phyloP scores from a whole-genome alignment of 176 grass and related monocot genomes.

The Calamus simplicifolius region DNA sequence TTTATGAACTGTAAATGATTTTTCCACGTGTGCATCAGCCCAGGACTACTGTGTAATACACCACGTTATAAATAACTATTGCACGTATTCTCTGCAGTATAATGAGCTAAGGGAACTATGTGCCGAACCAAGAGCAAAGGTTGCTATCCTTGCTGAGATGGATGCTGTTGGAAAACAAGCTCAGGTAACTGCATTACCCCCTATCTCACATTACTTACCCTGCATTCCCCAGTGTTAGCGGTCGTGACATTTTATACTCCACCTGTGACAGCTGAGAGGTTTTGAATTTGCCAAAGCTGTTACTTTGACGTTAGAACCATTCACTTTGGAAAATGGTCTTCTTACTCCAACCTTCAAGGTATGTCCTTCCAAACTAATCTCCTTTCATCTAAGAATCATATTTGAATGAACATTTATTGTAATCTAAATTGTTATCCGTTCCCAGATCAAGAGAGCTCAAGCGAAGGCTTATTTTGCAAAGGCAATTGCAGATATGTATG shows the following conservation, averaged over 20 bases:
- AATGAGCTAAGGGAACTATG: conserved; percentile 61
- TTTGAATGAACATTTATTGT: too few species aligned
- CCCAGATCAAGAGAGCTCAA: conserved; percentile 85
- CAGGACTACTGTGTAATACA: too few species aligned
- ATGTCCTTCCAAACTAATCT: neutral
- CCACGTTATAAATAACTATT: too few species aligned
- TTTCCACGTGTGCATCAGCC: too few species aligned
- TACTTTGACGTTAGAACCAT: conserved; percentile 69
- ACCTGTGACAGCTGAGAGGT: conserved; percentile 67
- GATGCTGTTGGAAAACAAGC: conserved; percentile 78
- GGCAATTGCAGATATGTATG: conserved; percentile 79
- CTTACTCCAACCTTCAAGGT: conserved; percentile 97
- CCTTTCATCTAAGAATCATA: too few species aligned
- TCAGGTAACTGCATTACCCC: conserved; percentile 35
- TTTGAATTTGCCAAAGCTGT: conserved; percentile 86
- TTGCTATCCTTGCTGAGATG: conserved; percentile 86
- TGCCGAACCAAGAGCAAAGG: conserved; percentile 49
- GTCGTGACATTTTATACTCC: neutral
- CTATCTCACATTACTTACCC: neutral
- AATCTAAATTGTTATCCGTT: neutral
- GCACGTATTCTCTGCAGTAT: conserved; percentile 25
- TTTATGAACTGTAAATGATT: too few species aligned
- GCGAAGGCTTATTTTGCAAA: conserved; percentile 83
- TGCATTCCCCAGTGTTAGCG: neutral
- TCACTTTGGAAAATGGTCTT: conserved; percentile 87